Conservation (phyloP, 768 basidiomycete genomes). For the Leucocoprinus leucothites region DNA sequence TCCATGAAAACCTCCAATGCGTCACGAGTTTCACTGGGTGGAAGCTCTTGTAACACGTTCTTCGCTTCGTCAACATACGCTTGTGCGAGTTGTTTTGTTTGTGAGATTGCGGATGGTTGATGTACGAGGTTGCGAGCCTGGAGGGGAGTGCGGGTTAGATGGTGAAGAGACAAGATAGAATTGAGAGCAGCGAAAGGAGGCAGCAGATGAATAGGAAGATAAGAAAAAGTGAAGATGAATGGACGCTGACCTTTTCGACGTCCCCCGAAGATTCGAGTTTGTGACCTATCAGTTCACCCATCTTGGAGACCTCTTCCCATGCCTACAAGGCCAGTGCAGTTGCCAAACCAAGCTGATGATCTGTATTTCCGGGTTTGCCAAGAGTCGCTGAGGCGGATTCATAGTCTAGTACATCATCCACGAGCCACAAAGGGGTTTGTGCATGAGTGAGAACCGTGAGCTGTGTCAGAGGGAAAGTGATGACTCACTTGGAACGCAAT, state of each 20-base stretch:
- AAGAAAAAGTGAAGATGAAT: constrained; percentile 3
- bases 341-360: constrained; percentile 79
- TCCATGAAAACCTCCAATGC: constrained; percentile 76
- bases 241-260: constrained; percentile 63
- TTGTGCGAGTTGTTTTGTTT: constrained; percentile 77
- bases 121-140: constrained; percentile 77
- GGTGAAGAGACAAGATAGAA: neutral
- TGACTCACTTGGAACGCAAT: constrained; percentile 89
- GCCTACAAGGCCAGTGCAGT: constrained; percentile 95
- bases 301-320: constrained; percentile 88
- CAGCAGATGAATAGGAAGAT: neutral
- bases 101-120: constrained; percentile 73
- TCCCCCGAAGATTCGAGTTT: constrained; percentile 83
- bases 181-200: too few species aligned
- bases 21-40: constrained; percentile 79
- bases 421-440: constrained; percentile 51
- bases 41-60: constrained; percentile 65
- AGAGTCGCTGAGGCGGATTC: constrained; percentile 71
- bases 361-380: constrained; percentile 90
- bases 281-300: constrained; percentile 82
- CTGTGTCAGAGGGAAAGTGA: constrained; percentile 6
- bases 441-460: neutral
- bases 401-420: constrained; percentile 95
- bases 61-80: constrained; percentile 79
- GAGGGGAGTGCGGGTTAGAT: neutral